These are phyloP conservation scores for Solanum chacoense DNA, from an alignment of 305 asterid genomes.

Conservation along the genomic window DNA sequence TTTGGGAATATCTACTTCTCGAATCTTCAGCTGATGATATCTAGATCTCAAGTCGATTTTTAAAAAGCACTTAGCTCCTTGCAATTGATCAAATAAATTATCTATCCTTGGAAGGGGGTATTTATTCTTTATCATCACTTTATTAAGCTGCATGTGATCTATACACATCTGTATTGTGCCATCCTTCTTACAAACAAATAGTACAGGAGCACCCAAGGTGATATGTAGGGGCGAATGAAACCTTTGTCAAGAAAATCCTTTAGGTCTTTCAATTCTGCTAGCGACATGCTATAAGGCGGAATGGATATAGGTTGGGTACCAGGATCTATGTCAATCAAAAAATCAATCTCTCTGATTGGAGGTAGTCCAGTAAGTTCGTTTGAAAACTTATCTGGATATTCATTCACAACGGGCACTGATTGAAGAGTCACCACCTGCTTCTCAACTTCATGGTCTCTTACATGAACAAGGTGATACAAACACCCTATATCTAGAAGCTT, in stretches of 20 bases:
- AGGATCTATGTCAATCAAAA: not conserved
- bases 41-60: not conserved
- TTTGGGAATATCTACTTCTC: not conserved
- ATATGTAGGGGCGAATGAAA: not conserved
- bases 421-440: not conserved
- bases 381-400: not conserved
- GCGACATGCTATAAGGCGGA: not conserved
- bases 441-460: not conserved
- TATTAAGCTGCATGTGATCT: not conserved
- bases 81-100: not conserved
- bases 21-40: not conserved
- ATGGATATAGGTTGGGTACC: not conserved
- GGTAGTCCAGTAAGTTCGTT: not conserved
- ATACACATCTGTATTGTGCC: not conserved
- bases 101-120: not conserved
- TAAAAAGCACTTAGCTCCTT: not conserved
- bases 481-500: not conserved
- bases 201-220: not conserved
- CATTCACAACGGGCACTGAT: not conserved
- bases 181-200: not conserved
- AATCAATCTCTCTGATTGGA: not conserved
- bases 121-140: not conserved
- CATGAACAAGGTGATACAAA: not conserved
- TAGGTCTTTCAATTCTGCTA: not conserved
- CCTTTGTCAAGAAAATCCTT: not conserved